Evolutionary conservation across 2,329 filamentous ascomycete species (phyloP), one percentile per base, ranked within the genome.

Genomic region (Myotisia sp.): DNA sequence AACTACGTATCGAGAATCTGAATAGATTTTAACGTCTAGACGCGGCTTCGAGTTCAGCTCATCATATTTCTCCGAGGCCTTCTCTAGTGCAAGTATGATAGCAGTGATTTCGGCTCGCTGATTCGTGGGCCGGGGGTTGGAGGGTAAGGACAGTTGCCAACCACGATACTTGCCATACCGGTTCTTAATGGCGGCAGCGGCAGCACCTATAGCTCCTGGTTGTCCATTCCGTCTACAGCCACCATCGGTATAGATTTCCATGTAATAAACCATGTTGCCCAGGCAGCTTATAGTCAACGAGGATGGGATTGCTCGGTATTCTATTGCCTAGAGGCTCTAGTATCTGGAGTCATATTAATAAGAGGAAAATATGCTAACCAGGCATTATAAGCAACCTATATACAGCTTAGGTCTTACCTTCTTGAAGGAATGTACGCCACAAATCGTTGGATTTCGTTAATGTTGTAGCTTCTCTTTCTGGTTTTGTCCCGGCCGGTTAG

Each of bases 71-170:
- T 50, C 28, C 21, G 71, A 39, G 6, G 65, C 68, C 34, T 65
- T 48, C 10, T 62, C 52, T 19, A 73, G 54, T 12, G 58, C 69
- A 26, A 71, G 34, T 26, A 71, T 64, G 35, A 58, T 45, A 24
- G 52, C 55, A 1, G 36, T 36, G 12, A 61, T 39, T 36, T 62
- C 56, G 6, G 57, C 56, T 34, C 54, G 42, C 38, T 57, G 54
- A 34, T 47, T 59, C 3, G 56, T 59, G 5, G 47, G 45, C 5
- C 4, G 6, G 10, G 41, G 39, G 19, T 41, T 9, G 6, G 17
- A 2, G 5, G 21, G 19, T 1, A 44, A 40, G 5, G 41, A 32
- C 8, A 10, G 3, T 17, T 14, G 34, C 12, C 19, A 41, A 13
- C 13, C 38, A 6, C 4, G 22, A 14, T 17, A 4, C 24, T 28